Base-by-base conservation (phyloP, 2,329 filamentous ascomycete genomes). In the Botrytis porri region DNA sequence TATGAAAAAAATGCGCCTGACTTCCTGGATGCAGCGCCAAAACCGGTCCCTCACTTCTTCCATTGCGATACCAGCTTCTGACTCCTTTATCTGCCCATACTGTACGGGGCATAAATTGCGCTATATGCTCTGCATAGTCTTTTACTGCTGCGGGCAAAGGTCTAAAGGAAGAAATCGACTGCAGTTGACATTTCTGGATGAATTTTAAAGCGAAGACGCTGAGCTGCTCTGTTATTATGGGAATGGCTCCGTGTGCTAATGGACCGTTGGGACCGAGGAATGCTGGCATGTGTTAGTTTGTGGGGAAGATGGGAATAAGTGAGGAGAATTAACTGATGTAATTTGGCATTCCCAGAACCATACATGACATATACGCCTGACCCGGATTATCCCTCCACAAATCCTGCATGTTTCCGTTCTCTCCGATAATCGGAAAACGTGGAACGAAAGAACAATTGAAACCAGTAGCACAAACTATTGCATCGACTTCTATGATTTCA, bases 121-220 rank as follows among this genome's bases (percentile, higher is more conserved):
- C 69, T 6, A 78, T 76, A 64, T 81, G 80, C 45, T 80, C 77
- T n/a, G 73, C 75, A 69, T 80, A 82, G 57, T 82, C 81, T 10
- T 75, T 65, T 3, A 81, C 76, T 1, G 80, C 82, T 25, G 82
- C 81, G 1, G 61, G 18, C 10, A 69, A 84, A 2, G 86, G 83
- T 39, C 82, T 80, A 72, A 87, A 81, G 25, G 82, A 80, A 12
- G 81, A 80, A 72, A 85, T 80, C 75, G 84, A 82, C 75, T 86
- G 84, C 51, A 62, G 62, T 64, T 78, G 77, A 9, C 83, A 84
- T 57, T 84, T 83, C 0, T 80, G 77, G 76, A 85, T 86, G 18
- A 86, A 83, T 75, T 83, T 82, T n/a, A 84, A 79, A 60, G 86
- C 80, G 76, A 87, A 87, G 75, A 87, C 85, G 14, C 82, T 78